Percentiles rank a stretch among this genome's conserved stretches.
phyloP scores from a whole-genome alignment of 768 basidiomycete genomes.

The Trametes maxima region DNA sequence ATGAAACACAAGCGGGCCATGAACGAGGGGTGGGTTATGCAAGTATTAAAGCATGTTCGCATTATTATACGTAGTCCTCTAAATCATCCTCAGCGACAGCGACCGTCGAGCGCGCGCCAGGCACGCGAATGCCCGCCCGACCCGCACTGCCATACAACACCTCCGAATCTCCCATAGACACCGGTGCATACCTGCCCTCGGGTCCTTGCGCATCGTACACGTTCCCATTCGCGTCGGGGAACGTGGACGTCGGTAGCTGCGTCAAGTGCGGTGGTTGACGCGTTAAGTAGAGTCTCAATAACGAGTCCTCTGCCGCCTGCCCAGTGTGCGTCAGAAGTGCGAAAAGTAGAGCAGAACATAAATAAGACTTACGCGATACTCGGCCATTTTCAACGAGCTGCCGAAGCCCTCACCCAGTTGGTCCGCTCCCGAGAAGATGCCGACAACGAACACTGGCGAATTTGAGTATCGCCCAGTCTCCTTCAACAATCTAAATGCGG shows the following conservation, averaged over 20 bases:
- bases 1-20: background rate
- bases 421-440: slow-evolving; percentile 80
- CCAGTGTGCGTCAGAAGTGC: slow-evolving; percentile 3
- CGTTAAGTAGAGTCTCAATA: slow-evolving; percentile 83
- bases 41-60: slow-evolving; percentile 20
- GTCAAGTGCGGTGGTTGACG: slow-evolving; percentile 68
- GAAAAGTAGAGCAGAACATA: background rate
- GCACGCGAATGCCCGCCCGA: slow-evolving; percentile 39
- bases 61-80: slow-evolving; percentile 30
- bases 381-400: slow-evolving; percentile 90
- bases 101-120: slow-evolving; percentile 24
- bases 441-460: slow-evolving; percentile 94
- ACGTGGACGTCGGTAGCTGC: slow-evolving; percentile 74
- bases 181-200: slow-evolving; percentile 53
- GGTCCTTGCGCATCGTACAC: slow-evolving; percentile 49
- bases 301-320: slow-evolving; percentile 84
- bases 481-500: slow-evolving; percentile 66
- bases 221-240: slow-evolving; percentile 56
- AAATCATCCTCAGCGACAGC: slow-evolving; percentile 23
- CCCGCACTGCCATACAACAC: slow-evolving; percentile 71
- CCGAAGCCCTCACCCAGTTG: slow-evolving; percentile 96
- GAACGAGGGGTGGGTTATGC: slow-evolving; percentile 3
- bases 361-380: slow-evolving; percentile 68
- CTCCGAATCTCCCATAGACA: slow-evolving; percentile 61
- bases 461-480: slow-evolving; percentile 92